Conservation (phyloP, 306 rosid species). For the peach (Prunus persica) region Prunus_persica_NCBIv2 NC_034012.1:4402501-4403000, state of each 20-base stretch:
- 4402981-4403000: background rate
- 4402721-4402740: slow-evolving; percentile 99
- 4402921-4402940: background rate
- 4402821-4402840: slow-evolving; percentile 91
- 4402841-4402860: slow-evolving; percentile 68
- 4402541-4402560: background rate
- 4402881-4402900: slow-evolving; percentile 79
- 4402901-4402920: slow-evolving; percentile 92
- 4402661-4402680: background rate
- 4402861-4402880: slow-evolving; percentile 79
- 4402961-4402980: background rate
- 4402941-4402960: background rate
- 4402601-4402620: background rate
- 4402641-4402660: background rate
- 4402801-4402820: slow-evolving; percentile 94
- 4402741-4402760: slow-evolving; percentile 99
- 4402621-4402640: background rate
- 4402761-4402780: slow-evolving; percentile 99
- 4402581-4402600: background rate
- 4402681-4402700: slow-evolving; percentile 26
- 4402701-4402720: slow-evolving; percentile 25
- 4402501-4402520: background rate
- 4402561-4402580: background rate
- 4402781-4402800: slow-evolving; percentile 94
- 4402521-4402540: background rate